phyloP scores from a whole-genome alignment of 2,329 filamentous ascomycete species.

The Stenocarpella maydis region DNA sequence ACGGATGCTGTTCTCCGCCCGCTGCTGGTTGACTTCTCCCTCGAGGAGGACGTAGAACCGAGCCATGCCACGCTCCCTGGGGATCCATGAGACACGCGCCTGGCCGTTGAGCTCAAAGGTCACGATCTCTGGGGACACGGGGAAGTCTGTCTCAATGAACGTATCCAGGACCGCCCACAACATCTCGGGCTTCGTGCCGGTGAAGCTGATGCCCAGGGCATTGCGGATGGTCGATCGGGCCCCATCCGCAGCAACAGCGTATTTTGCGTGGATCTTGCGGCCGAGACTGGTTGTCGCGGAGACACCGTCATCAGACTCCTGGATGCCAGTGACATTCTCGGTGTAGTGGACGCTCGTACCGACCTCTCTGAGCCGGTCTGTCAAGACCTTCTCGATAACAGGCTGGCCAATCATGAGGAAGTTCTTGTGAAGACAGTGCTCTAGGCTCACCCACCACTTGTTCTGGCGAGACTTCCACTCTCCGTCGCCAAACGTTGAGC shows the following conservation, averaged over 20 bases:
- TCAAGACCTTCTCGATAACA: conserved; percentile 52
- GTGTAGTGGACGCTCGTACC: conserved; percentile 45
- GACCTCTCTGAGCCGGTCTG: conserved; percentile 43
- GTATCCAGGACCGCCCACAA: conserved; percentile 57
- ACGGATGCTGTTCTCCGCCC: conserved; percentile 52
- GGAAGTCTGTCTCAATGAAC: conserved; percentile 59
- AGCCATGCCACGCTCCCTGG: conserved; percentile 55
- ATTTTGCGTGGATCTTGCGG: conserved; percentile 47
- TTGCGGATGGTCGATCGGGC: conserved; percentile 57
- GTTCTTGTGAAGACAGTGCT: conserved; percentile 55
- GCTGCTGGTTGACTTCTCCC: conserved; percentile 51
- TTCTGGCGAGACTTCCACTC: conserved; percentile 57
- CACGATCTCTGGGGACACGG: conserved; percentile 55
- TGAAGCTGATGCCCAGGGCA: conserved; percentile 50
- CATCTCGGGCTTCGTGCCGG: conserved; percentile 59
- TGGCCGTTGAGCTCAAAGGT: conserved; percentile 56
- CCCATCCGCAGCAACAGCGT: conserved; percentile 61
- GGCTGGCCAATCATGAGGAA: conserved; percentile 61
- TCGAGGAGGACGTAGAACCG: conserved; percentile 55
- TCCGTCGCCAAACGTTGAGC: conserved; percentile 55
- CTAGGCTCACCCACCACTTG: conserved; percentile 56
- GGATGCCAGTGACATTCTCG: conserved; percentile 47
- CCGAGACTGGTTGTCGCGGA: conserved; percentile 43
- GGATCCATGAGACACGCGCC: conserved; percentile 58
- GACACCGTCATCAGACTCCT: conserved; percentile 41